Evolutionary conservation across 177 flowering plant species (phyloP), one percentile per base, ranked within the genome.

Genomic region (Vitis hybrid): DNA sequence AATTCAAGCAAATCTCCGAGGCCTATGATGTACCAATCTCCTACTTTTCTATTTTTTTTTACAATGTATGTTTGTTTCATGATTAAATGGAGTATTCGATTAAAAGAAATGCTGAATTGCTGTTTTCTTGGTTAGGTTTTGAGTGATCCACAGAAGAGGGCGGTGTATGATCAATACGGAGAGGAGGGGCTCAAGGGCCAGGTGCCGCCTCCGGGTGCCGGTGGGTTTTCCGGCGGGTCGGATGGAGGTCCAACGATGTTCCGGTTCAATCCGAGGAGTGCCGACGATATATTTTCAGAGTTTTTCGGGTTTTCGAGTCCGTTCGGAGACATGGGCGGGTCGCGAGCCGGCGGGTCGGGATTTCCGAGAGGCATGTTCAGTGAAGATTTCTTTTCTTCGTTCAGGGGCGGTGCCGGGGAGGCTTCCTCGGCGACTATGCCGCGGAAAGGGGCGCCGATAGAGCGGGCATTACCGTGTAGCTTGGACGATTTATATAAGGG

Each of bases 401-500:
- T 88, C 23, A 78, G 83, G 48, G 79, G 80, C 3, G 82, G 79
- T 1, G 87, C 79, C 11, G 93, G 91, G 0, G 91, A 83, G 68
- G 84, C 83, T 6, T 39, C 45, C 45, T 85, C 89, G 0, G 78
- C 65, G 2, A 74, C 65, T 73, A 68, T 62, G 56, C 82, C 70
- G 7, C 69, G 91, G 60, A 89, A 91, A 71, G 87, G 71, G 0
- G 72, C 87, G 3, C 72, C 91, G 2, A 89, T 91, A 19, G 96
- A 92, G 79, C 66, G 83, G 65, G 72, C 82, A 10, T 74, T 92
- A 76, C 80, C 79, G 15, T 92, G 97, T 78, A 88, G 87, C 70
- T 80, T 92, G 77, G 97, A 92, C 80, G 96, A 92, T 70, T 80
- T 92, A 76, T 89, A 89, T 49, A 92, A 88, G 79, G 97, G 97